Conservation (phyloP, 345 rosid species). For the Cardamine chenopodiifolia region DNA sequence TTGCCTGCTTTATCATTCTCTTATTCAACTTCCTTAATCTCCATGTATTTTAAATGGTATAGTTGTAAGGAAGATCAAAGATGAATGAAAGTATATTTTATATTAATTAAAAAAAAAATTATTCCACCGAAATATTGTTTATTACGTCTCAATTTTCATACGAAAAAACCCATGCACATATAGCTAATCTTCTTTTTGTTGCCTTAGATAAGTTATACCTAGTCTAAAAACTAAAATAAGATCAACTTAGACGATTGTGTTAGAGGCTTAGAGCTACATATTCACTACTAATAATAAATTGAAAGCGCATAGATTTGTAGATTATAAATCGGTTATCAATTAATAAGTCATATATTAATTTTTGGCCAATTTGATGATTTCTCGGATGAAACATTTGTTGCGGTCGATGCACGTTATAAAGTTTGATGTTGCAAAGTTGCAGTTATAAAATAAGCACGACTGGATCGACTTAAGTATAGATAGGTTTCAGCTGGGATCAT, state of each 20-base stretch:
- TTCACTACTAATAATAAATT: not conserved
- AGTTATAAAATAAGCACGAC: not conserved
- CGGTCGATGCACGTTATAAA: not conserved
- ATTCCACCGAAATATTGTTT: not conserved
- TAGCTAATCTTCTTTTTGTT: not conserved
- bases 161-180: not conserved
- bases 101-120: no score
- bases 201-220: not conserved
- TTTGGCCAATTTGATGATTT: not conserved
- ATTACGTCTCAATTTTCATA: slow-evolving; percentile 2
- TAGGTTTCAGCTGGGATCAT: not conserved
- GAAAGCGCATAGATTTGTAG: not conserved
- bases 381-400: not conserved
- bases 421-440: not conserved
- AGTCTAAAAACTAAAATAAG: no score
- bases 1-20: no score
- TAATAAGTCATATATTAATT: not conserved
- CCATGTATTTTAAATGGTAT: no score
- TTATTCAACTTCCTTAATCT: no score
- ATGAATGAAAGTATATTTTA: no score
- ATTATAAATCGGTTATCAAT: not conserved
- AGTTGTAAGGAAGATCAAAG: no score
- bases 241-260: not conserved
- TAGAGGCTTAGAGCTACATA: not conserved
- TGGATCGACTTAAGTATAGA: not conserved